Conservation (phyloP, 2,329 filamentous ascomycete genomes). For the Amphichorda felina region DNA sequence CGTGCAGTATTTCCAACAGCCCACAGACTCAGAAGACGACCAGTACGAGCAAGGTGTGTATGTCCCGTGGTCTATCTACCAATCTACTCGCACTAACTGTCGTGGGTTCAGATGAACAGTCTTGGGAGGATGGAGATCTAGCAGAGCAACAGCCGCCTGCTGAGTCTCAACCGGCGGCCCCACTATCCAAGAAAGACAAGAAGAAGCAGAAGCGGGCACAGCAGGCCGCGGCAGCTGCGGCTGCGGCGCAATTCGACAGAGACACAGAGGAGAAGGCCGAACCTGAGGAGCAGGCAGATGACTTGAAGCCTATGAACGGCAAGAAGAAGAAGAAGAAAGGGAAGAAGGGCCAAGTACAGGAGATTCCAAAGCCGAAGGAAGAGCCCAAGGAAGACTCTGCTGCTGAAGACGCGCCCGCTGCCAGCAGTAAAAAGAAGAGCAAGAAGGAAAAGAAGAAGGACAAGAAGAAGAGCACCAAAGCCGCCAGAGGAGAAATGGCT, state of each 20-base stretch:
- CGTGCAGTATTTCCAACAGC: conserved; percentile 5
- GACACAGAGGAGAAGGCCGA: neutral
- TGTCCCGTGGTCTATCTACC: neutral
- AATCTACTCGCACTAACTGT: too few species aligned
- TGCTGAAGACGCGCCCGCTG: neutral
- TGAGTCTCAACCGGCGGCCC: neutral
- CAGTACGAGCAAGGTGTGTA: conserved; percentile 2
- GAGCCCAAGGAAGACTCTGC: neutral
- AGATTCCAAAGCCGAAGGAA: neutral
- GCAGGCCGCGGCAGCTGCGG: neutral
- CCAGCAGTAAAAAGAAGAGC: neutral
- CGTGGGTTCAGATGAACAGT: too few species aligned
- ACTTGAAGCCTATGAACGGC: neutral
- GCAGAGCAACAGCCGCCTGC: neutral
- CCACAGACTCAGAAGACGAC: conserved; percentile 5
- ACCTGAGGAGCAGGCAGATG: neutral
- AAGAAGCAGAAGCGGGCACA: conserved; percentile 2
- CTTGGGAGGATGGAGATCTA: neutral
- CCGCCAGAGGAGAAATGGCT: neutral
- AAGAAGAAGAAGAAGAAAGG: neutral
- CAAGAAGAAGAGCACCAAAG: neutral
- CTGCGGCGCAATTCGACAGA: neutral
- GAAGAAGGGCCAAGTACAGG: neutral
- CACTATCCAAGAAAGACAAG: conserved; percentile 2
- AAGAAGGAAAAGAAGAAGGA: neutral